Conservation (phyloP, 1,284 basidiomycete species). For the Clitocybe nebularis region DNA sequence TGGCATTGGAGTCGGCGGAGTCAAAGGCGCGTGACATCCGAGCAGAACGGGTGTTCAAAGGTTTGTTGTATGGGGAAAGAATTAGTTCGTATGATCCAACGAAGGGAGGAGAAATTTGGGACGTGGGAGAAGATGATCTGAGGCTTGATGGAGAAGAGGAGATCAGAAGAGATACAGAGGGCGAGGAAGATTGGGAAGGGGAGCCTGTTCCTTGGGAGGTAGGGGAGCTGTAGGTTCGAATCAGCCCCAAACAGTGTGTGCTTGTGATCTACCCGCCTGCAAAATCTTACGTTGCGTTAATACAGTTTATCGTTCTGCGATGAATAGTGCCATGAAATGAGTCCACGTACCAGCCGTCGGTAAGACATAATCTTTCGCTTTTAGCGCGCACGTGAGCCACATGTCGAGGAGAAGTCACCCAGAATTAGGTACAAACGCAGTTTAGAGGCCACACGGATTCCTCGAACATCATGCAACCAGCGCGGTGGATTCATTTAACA, state of each 20-base stretch:
- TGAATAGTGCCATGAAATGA: too few species aligned
- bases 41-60: constrained; percentile 54
- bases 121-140: constrained; percentile 57
- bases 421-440: background rate
- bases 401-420: constrained; percentile 3
- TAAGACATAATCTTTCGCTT: constrained; percentile 5
- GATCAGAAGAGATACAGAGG: constrained; percentile 33
- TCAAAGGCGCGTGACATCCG: constrained; percentile 34
- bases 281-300: background rate
- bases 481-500: constrained; percentile 13
- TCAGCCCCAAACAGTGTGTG: constrained; percentile 5
- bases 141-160: constrained; percentile 29
- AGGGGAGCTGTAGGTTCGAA: constrained; percentile 51
- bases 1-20: constrained; percentile 51
- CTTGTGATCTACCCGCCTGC: background rate
- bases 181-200: constrained; percentile 77
- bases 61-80: constrained; percentile 56
- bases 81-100: constrained; percentile 52
- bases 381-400: constrained; percentile 10
- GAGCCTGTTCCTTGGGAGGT: constrained; percentile 77
- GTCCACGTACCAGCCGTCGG: background rate
- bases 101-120: constrained; percentile 73
- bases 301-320: too few species aligned
- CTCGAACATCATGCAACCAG: background rate
- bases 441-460: constrained; percentile 1